These are phyloP conservation scores for Vicia faba DNA, from an alignment of 306 rosid genomes.

Conservation along the genomic window DNA sequence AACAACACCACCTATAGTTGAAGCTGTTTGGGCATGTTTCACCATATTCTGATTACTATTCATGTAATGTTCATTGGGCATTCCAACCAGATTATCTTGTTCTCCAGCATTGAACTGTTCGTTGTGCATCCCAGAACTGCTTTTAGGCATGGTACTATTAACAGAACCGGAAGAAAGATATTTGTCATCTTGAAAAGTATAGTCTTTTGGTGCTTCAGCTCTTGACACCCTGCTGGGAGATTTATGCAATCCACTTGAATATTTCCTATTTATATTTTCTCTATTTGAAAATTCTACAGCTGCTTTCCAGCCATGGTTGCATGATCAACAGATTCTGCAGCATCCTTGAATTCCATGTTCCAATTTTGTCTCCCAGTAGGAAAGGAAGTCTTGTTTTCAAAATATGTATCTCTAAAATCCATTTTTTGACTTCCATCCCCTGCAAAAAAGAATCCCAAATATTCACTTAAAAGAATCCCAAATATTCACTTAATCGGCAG, in stretches of 20 bases:
- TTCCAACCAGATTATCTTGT: slow-evolving; percentile 43
- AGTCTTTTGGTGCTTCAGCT: slow-evolving; percentile 47
- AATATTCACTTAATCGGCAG: slow-evolving; percentile 17
- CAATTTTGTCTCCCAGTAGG: slow-evolving; percentile 51
- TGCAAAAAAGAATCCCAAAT: slow-evolving; percentile 42
- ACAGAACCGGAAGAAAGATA: slow-evolving; percentile 46
- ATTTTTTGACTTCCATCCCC: slow-evolving; percentile 46
- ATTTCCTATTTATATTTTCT: slow-evolving; percentile 51
- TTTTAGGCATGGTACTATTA: slow-evolving; percentile 34
- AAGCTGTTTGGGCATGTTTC: slow-evolving; percentile 45
- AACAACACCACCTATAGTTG: slow-evolving; percentile 34
- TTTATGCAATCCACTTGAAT: slow-evolving; percentile 52
- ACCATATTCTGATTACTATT: slow-evolving; percentile 41
- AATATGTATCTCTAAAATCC: slow-evolving; percentile 46
- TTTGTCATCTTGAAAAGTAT: slow-evolving; percentile 39
- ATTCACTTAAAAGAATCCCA: too few relatives aligned
- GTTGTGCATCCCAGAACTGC: slow-evolving; percentile 42
- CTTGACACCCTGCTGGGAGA: slow-evolving; percentile 39
- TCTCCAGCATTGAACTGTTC: too few relatives aligned
- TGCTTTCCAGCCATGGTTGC: slow-evolving; percentile 96
- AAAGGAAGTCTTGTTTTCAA: slow-evolving; percentile 49
- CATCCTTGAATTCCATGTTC: slow-evolving; percentile 89
- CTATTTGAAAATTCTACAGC: slow-evolving; percentile 92
- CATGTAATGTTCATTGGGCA: slow-evolving; percentile 35
- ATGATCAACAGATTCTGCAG: slow-evolving; percentile 92